Conservation (phyloP, 139 green algal species). For the Chlamydomonas urium region DNA sequence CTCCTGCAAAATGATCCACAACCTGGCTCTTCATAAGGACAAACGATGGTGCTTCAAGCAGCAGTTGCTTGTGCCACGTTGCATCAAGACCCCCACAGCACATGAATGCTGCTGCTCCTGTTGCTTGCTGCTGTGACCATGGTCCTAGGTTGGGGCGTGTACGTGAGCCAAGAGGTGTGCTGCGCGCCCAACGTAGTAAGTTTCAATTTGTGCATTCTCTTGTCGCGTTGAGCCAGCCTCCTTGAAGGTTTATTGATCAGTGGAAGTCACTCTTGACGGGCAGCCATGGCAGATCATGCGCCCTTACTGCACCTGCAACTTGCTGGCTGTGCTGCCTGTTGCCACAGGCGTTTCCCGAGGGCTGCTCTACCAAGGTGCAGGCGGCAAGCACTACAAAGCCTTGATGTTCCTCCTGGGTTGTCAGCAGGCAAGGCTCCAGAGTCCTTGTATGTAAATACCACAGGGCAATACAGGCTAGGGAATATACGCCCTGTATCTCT, state of each 20-base stretch:
- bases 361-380: no score
- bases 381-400: no score
- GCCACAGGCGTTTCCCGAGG: not conserved
- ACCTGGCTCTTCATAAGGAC: not conserved
- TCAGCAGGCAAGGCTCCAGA: no score
- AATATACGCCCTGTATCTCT: no score
- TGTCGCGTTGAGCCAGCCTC: no score
- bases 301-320: not conserved
- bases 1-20: not conserved
- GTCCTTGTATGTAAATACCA: no score
- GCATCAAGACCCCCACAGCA: not conserved
- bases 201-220: no score
- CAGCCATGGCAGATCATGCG: not conserved
- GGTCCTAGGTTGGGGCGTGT: slow-evolving; percentile 54
- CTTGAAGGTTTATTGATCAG: not conserved
- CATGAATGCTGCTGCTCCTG: no score
- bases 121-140: no score
- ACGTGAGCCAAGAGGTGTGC: slow-evolving; percentile 35
- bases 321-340: not conserved
- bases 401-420: no score
- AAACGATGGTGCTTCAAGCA: not conserved
- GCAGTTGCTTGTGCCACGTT: not conserved
- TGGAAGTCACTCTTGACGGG: not conserved
- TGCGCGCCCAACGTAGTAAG: slow-evolving; percentile 35
- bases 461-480: no score